Evolutionary conservation across 2,329 filamentous ascomycete genomes (phyloP).

Genomic region (Fusarium nelsonii): DNA sequence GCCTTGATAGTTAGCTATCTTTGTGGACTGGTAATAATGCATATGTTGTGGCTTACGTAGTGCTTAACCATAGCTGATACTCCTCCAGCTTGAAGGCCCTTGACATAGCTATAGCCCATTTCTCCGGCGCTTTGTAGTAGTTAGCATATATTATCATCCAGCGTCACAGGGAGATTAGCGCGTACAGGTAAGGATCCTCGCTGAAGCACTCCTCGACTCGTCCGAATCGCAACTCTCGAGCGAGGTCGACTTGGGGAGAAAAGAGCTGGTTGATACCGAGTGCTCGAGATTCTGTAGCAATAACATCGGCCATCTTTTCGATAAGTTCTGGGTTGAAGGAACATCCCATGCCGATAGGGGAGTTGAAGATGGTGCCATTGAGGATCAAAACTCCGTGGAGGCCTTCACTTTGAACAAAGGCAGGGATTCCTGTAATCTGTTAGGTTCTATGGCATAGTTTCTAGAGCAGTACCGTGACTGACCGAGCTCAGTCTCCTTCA

Average conservation of each 20-base stretch:
- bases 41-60: constrained; percentile 61
- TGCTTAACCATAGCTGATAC: constrained; percentile 82
- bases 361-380: constrained; percentile 84
- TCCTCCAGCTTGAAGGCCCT: constrained; percentile 71
- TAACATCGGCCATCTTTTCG: constrained; percentile 74
- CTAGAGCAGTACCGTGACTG: constrained; percentile 48
- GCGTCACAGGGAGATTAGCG: not conserved
- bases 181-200: constrained; percentile 73
- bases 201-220: constrained; percentile 80
- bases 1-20: constrained; percentile 51
- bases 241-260: constrained; percentile 76
- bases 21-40: not conserved
- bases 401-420: constrained; percentile 79
- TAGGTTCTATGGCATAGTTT: not conserved
- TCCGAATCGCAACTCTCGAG: constrained; percentile 77
- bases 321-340: constrained; percentile 76
- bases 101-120: constrained; percentile 69
- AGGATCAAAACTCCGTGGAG: constrained; percentile 79
- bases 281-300: constrained; percentile 73
- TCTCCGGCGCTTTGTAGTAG: constrained; percentile 65
- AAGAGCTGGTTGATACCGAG: constrained; percentile 81
- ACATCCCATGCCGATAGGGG: constrained; percentile 77
- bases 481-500: constrained; percentile 60
- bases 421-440: constrained; percentile 69
- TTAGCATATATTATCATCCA: constrained; percentile 15